Conservation (phyloP, 257 asterid species). For the Phtheirospermum japonicum region DNA sequence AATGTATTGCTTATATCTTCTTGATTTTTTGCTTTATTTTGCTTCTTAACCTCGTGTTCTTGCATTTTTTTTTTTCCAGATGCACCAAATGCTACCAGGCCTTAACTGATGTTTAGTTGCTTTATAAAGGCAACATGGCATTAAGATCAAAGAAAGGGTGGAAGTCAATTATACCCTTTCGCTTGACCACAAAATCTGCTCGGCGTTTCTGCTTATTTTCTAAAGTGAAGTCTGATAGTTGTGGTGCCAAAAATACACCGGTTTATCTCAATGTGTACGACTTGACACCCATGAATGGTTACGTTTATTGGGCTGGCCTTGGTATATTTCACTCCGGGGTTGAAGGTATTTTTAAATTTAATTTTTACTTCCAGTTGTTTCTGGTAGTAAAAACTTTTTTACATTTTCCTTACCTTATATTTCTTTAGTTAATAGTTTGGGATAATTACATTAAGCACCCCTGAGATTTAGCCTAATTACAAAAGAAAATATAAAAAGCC, state of each 20-base stretch:
- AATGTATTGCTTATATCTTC: not conserved
- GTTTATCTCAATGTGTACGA: conserved; percentile 90
- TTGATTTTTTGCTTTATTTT: conserved; percentile 3
- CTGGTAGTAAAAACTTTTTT: too few species aligned
- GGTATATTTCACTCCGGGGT: conserved; percentile 89
- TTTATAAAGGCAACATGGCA: conserved; percentile 17
- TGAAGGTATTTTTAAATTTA: too few species aligned
- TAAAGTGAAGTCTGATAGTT: not conserved
- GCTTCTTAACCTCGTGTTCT: conserved; percentile 5
- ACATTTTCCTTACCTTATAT: too few species aligned
- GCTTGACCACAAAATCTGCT: not conserved
- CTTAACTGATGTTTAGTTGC: conserved; percentile 33
- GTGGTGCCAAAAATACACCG: conserved; percentile 35
- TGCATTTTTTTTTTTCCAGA: conserved; percentile 37
- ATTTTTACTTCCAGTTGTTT: too few species aligned
- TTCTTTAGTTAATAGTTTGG: conserved; percentile 50
- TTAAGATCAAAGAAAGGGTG: not conserved
- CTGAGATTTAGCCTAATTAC: conserved; percentile 36
- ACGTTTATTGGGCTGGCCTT: conserved; percentile 91
- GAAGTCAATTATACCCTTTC: not conserved
- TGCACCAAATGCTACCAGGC: conserved; percentile 29
- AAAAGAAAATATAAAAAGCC: too few species aligned
- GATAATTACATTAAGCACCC: too few species aligned
- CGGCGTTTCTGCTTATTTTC: not conserved
- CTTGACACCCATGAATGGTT: conserved; percentile 79